Evolutionary conservation across 805 yeast genomes (phyloP).

Genomic region (Wickerhamomyces ciferrii): DNA sequence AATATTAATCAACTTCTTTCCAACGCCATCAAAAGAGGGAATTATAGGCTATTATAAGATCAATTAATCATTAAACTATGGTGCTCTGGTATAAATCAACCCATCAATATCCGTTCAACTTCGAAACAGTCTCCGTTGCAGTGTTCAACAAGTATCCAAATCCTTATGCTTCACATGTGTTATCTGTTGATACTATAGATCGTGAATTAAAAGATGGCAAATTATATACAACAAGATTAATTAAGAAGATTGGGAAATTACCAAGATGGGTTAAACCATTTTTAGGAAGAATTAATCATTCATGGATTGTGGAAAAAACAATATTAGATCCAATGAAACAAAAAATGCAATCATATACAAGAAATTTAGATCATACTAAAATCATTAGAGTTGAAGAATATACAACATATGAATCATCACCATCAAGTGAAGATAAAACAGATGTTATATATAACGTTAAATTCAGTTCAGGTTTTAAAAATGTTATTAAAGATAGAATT

Average conservation of each 20-base stretch:
- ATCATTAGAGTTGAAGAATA: constrained; percentile 77
- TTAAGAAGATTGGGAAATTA: constrained; percentile 73
- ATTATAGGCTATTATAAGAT: neutral
- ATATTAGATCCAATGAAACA: constrained; percentile 57
- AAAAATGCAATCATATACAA: constrained; percentile 62
- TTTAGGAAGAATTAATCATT: constrained; percentile 60
- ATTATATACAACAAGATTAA: constrained; percentile 65
- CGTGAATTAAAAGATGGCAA: constrained; percentile 60
- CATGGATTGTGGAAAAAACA: constrained; percentile 80
- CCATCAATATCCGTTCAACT: constrained; percentile 60
- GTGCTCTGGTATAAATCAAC: constrained; percentile 54
- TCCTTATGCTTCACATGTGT: constrained; percentile 83
- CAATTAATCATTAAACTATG: constrained; percentile 32
- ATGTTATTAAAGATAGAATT: constrained; percentile 65
- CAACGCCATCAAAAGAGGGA: neutral
- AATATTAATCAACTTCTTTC: neutral
- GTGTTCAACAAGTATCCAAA: constrained; percentile 67
- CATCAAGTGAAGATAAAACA: constrained; percentile 28
- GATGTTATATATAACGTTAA: constrained; percentile 55
- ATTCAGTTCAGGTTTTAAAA: constrained; percentile 64
- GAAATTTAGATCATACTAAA: constrained; percentile 79
- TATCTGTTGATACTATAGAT: constrained; percentile 74
- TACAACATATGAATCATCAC: constrained; percentile 44
- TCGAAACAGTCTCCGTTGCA: constrained; percentile 70
- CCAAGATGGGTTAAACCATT: constrained; percentile 78